Conservation (phyloP, 1,284 basidiomycete genomes). For the Xanthoconium separans region DNA sequence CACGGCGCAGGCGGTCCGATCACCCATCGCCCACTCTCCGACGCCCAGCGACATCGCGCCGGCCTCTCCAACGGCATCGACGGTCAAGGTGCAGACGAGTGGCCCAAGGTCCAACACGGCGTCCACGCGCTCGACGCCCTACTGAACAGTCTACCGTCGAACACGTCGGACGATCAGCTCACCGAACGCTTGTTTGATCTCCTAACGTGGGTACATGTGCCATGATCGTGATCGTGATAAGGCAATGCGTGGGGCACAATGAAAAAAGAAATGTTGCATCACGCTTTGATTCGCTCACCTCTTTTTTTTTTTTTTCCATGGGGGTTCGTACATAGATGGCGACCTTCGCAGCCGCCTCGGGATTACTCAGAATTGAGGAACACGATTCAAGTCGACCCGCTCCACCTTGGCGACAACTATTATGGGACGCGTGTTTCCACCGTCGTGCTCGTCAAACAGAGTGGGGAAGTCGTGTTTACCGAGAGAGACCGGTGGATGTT, state of each 20-base stretch:
- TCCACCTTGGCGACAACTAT: constrained; percentile 29
- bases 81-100: constrained; percentile 50
- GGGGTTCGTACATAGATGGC: constrained; percentile 40
- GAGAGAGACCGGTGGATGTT: constrained; percentile 71
- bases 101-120: constrained; percentile 72
- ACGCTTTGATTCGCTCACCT: constrained; percentile 8
- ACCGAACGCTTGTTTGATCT: constrained; percentile 58
- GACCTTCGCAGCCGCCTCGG: constrained; percentile 42
- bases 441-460: constrained; percentile 61
- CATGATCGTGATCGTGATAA: not conserved
- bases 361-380: constrained; percentile 54
- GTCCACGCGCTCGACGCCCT: constrained; percentile 44
- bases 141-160: constrained; percentile 35
- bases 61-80: constrained; percentile 76
- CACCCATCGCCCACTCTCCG: constrained; percentile 48
- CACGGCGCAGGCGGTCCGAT: constrained; percentile 62
- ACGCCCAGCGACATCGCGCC: constrained; percentile 48
- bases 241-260: not conserved
- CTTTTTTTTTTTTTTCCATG: not conserved
- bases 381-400: constrained; percentile 60
- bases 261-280: not conserved
- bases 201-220: constrained; percentile 53
- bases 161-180: constrained; percentile 49
- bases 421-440: constrained; percentile 77
- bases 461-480: constrained; percentile 61